Percentiles rank a stretch among this genome's conserved stretches.
phyloP scores from a whole-genome alignment of 495 filamentous ascomycete species.

The Xylaria scruposa region DNA sequence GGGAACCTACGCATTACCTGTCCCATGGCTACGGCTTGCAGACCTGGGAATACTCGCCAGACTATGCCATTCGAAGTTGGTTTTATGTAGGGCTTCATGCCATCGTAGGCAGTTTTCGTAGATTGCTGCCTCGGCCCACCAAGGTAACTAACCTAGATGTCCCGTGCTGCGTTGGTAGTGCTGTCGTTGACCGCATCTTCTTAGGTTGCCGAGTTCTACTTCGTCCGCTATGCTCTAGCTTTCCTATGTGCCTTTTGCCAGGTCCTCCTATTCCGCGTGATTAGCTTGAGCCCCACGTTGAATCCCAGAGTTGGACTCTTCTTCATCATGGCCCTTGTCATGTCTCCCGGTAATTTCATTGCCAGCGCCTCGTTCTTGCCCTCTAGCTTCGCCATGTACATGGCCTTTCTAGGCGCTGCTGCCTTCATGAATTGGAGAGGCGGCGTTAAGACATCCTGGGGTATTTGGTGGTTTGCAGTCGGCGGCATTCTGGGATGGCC shows the following conservation, averaged over 20 bases:
- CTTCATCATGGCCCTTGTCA: constrained; percentile 76
- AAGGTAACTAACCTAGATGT: constrained; percentile 49
- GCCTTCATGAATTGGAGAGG: constrained; percentile 87
- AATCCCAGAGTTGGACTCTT: constrained; percentile 82
- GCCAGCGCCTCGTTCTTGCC: constrained; percentile 86
- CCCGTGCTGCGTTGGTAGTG: neutral
- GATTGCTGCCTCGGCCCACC: constrained; percentile 63
- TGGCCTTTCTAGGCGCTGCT: constrained; percentile 81
- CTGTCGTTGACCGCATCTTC: constrained; percentile 17
- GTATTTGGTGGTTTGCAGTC: constrained; percentile 91
- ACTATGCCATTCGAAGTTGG: constrained; percentile 96
- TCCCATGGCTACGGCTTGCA: constrained; percentile 91
- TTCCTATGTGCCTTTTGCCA: constrained; percentile 79
- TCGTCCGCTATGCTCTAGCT: constrained; percentile 76
- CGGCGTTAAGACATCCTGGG: constrained; percentile 75
- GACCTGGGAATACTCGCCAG: constrained; percentile 98
- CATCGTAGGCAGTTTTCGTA: constrained; percentile 66
- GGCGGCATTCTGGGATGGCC: constrained; percentile 94
- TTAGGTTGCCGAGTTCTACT: constrained; percentile 83
- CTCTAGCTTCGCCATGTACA: constrained; percentile 97
- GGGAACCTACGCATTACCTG: constrained; percentile 97
- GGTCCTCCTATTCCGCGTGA: constrained; percentile 76
- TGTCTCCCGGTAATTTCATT: constrained; percentile 92
- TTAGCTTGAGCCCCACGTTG: constrained; percentile 66
- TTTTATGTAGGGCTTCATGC: constrained; percentile 89